Conservation (phyloP, 768 basidiomycete species). For the Kwoniella newhampshirensis region DNA sequence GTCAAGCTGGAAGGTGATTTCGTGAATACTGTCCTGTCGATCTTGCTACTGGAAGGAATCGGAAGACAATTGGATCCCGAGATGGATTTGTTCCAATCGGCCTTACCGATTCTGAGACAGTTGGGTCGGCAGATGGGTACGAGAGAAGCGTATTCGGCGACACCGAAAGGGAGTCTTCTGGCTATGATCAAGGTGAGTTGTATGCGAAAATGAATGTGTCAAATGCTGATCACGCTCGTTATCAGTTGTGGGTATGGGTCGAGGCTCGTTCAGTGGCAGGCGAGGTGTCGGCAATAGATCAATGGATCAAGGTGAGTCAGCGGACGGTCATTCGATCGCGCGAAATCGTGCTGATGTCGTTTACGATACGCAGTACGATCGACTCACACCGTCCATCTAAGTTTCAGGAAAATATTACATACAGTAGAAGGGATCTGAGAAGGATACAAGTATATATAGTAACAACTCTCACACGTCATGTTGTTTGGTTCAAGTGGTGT, state of each 20-base stretch:
- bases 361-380: background rate
- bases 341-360: no score
- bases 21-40: conserved; percentile 94
- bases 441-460: no score
- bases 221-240: background rate
- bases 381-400: no score
- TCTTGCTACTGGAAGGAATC: conserved; percentile 90
- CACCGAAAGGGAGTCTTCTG: conserved; percentile 72
- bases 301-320: conserved; percentile 78
- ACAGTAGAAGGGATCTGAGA: no score
- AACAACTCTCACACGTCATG: no score
- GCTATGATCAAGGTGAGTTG: conserved; percentile 78
- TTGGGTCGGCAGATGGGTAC: conserved; percentile 88
- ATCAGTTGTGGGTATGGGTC: conserved; percentile 84
- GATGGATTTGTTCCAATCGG: conserved; percentile 91
- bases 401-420: no score
- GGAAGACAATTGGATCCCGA: conserved; percentile 88
- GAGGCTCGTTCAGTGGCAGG: conserved; percentile 83
- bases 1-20: conserved; percentile 99
- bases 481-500: no score
- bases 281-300: conserved; percentile 75
- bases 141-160: conserved; percentile 62
- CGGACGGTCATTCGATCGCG: no score
- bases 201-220: background rate
- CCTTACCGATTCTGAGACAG: conserved; percentile 87